Percentiles rank a stretch among this genome's conserved stretches.
Evolutionary conservation across 1,284 basidiomycete species (phyloP).

Genomic region (Boletus sp.): DNA sequence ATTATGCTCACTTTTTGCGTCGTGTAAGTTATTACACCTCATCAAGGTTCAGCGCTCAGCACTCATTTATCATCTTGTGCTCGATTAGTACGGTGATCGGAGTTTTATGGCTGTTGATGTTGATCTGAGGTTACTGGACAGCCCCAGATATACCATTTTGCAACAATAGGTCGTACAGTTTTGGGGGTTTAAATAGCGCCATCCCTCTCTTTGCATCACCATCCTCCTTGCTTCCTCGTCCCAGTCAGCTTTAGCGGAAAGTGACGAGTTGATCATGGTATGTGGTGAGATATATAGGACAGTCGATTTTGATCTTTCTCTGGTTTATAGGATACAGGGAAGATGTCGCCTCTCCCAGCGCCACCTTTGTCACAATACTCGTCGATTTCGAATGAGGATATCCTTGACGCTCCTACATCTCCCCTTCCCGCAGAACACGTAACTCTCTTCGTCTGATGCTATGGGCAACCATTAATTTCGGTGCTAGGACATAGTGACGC

Average conservation of each 20-base stretch:
- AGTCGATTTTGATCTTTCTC: neutral
- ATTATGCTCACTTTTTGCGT: too few relatives aligned
- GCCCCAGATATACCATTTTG: too few relatives aligned
- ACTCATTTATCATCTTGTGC: too few relatives aligned
- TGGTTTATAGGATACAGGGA: conserved; percentile 12
- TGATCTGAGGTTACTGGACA: too few relatives aligned
- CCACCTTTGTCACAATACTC: conserved; percentile 17
- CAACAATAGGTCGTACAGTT: too few relatives aligned
- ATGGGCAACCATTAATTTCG: conserved; percentile 7
- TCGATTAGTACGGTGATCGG: too few relatives aligned
- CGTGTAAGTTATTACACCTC: too few relatives aligned
- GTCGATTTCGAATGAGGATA: conserved; percentile 2
- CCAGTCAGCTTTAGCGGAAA: conserved; percentile 12
- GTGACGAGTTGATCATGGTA: conserved; percentile 9
- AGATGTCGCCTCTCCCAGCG: conserved; percentile 1
- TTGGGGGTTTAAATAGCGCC: too few relatives aligned
- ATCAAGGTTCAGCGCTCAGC: too few relatives aligned
- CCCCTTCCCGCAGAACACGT: conserved; percentile 14
- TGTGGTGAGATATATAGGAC: neutral
- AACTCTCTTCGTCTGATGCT: conserved; percentile 1
- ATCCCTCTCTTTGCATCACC: too few relatives aligned
- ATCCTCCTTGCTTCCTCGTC: conserved; percentile 14
- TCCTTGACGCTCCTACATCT: neutral
- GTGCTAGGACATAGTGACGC: conserved; percentile 24
- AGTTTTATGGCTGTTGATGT: too few relatives aligned